Base-by-base conservation (phyloP, 2,329 filamentous ascomycete genomes). In the Venturiaceae sp. region DNA sequence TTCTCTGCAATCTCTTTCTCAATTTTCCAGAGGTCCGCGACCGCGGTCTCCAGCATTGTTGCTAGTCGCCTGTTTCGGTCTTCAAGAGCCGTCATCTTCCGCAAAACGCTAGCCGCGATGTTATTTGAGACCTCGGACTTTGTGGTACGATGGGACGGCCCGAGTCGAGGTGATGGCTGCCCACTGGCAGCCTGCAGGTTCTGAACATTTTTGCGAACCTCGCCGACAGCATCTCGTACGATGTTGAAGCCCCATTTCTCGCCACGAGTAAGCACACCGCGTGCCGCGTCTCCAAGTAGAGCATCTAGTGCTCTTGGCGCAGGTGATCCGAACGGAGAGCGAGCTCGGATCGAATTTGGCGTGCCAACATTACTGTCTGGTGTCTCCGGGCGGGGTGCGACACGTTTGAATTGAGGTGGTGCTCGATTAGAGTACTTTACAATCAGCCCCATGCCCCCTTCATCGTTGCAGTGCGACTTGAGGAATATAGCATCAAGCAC, bases 401-500 rank as follows among this genome's bases (percentile, higher is more conserved):
- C 8, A n/a, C 23, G 50, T 16, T 37, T 32, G 41, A 66, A 62
- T 21, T 69, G 65, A 6, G 63, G 61, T 5, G 74, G 66, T 21
- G 72, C 70, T 63, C 71, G 68, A 26, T 74, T 73, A 1, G 86
- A 87, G 68, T 92, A 90, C 63, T 90, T 90, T 62, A 79, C 74
- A 23, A 92, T 84, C 19, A 92, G 77, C 8, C 80, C 75, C 21
- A 80, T 77, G 11, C 86, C 87, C 5, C 87, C 86, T 14, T 80
- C 73, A 1, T 76, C 66, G 60, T 80, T 80, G 34, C 88, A 78
- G 66, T 92, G 85, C 41, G 84, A 77, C 46, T 79, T 79, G 2
- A 95, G 77, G 66, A 87, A 90, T 2, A 94, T 71, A 1, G 91
- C 94, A 71, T 99, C 94, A 60, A 90, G 83, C 52, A 96, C 88